Conservation (phyloP, 2,329 filamentous ascomycete species). For the Orbilia ellipsospora region DNA sequence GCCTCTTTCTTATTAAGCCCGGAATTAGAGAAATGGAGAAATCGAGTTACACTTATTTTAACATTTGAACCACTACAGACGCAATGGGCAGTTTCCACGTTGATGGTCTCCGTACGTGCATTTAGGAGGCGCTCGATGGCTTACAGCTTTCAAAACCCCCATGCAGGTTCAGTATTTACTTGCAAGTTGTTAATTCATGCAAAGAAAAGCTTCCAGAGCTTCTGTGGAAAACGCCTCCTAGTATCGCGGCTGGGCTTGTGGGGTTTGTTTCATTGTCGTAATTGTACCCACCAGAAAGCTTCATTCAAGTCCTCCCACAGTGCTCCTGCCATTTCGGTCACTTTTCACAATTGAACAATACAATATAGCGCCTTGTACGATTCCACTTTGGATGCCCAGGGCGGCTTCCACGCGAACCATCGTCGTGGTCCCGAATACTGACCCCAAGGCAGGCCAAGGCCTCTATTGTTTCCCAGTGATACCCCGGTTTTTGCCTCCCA, state of each 20-base stretch:
- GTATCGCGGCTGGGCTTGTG: slow-evolving; percentile 23
- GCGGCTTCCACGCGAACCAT: slow-evolving; percentile 18
- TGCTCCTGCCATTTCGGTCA: slow-evolving; percentile 42
- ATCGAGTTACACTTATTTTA: slow-evolving; percentile 11
- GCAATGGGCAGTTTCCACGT: slow-evolving; percentile 25
- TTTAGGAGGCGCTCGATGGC: slow-evolving; percentile 42
- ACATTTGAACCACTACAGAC: slow-evolving; percentile 3
- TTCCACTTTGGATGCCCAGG: slow-evolving; percentile 11
- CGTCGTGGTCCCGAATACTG: background rate
- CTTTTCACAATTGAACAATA: background rate
- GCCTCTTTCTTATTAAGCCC: slow-evolving; percentile 21
- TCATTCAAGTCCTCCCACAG: slow-evolving; percentile 31
- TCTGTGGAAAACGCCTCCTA: slow-evolving; percentile 27
- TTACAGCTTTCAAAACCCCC: slow-evolving; percentile 35
- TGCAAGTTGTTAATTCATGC: slow-evolving; percentile 40
- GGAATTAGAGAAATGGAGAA: slow-evolving; percentile 11
- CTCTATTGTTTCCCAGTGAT: background rate
- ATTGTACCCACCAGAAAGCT: slow-evolving; percentile 36
- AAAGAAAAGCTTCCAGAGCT: slow-evolving; percentile 43
- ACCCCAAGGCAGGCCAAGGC: slow-evolving; percentile 5
- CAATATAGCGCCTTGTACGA: slow-evolving; percentile 10
- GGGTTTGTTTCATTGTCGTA: slow-evolving; percentile 54
- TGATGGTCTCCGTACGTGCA: slow-evolving; percentile 16
- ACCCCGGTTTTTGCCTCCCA: slow-evolving; percentile 17
- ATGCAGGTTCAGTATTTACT: slow-evolving; percentile 20